Evolutionary conservation across 495 filamentous ascomycete genomes (phyloP).

Genomic region (Penicillium taxi): DNA sequence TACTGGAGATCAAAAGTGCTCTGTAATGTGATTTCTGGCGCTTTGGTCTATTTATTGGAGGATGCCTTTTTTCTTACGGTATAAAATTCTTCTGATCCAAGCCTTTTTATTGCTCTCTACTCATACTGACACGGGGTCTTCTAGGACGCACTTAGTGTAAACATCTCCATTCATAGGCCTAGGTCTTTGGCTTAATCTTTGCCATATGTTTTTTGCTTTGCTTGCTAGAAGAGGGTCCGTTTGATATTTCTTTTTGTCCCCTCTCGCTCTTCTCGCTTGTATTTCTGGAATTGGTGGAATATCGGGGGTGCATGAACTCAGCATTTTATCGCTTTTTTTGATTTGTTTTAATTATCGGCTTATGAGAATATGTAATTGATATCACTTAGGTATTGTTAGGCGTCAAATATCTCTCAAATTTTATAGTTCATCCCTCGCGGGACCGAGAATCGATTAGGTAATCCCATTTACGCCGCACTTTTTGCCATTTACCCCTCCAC

Average conservation of each 20-base stretch:
- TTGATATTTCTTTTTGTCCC: not conserved
- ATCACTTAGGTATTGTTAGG: no score
- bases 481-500: slow-evolving; percentile 25
- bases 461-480: slow-evolving; percentile 10
- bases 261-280: slow-evolving; percentile 7
- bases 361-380: no score
- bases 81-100: not conserved
- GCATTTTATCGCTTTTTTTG: slow-evolving; percentile 15
- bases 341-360: no score
- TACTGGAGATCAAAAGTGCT: slow-evolving; percentile 68
- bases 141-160: no score
- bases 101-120: slow-evolving; percentile 1
- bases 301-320: slow-evolving; percentile 4
- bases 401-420: no score
- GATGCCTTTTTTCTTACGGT: not conserved
- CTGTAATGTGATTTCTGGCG: slow-evolving; percentile 62
- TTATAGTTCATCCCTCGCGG: no score
- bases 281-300: slow-evolving; percentile 11
- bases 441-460: slow-evolving; percentile 13
- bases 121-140: no score
- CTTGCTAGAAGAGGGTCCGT: no score
- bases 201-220: no score
- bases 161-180: no score
- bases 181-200: no score
- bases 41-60: not conserved